Percentiles rank a stretch among this genome's conserved stretches.
Conservation (phyloP, 768 basidiomycete genomes). For the Pleurotus djamor region DNA sequence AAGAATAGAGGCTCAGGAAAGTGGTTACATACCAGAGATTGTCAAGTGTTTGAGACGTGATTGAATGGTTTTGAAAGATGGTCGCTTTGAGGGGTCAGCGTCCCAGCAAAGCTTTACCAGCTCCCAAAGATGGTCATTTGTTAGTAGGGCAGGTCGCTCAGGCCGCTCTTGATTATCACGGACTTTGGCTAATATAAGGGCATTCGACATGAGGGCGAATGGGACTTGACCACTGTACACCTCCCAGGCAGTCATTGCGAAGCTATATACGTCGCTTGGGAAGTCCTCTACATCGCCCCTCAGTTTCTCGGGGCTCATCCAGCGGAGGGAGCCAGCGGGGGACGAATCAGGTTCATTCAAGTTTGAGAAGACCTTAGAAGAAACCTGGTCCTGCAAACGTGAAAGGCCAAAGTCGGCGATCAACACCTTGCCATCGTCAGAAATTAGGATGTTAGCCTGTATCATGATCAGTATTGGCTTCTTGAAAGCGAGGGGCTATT, state of each 20-base stretch:
- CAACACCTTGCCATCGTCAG: slow-evolving; percentile 24
- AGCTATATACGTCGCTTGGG: slow-evolving; percentile 4
- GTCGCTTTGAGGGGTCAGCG: background rate
- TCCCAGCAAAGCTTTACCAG: slow-evolving; percentile 6
- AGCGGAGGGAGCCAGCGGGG: slow-evolving; percentile 2
- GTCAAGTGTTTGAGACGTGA: background rate
- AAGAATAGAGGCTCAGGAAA: background rate
- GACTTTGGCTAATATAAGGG: background rate
- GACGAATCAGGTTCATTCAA: background rate
- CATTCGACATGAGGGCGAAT: background rate
- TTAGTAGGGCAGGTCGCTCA: background rate
- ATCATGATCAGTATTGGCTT: background rate
- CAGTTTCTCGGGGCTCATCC: slow-evolving; percentile 5
- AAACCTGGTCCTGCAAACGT: slow-evolving; percentile 23
- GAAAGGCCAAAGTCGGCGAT: slow-evolving; percentile 40
- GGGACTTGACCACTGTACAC: slow-evolving; percentile 1
- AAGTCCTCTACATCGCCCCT: background rate
- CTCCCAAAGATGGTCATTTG: background rate
- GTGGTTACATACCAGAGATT: background rate
- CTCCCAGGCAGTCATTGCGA: slow-evolving; percentile 6
- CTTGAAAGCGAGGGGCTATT: background rate
- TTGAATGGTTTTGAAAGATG: background rate
- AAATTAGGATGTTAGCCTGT: slow-evolving; percentile 34
- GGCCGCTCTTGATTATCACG: slow-evolving; percentile 2
- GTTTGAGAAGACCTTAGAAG: background rate